These are phyloP conservation scores for Syncephalastrum contaminatum DNA, from an alignment of 371 early-diverging fungal genomes.

Conservation along the genomic window DNA sequence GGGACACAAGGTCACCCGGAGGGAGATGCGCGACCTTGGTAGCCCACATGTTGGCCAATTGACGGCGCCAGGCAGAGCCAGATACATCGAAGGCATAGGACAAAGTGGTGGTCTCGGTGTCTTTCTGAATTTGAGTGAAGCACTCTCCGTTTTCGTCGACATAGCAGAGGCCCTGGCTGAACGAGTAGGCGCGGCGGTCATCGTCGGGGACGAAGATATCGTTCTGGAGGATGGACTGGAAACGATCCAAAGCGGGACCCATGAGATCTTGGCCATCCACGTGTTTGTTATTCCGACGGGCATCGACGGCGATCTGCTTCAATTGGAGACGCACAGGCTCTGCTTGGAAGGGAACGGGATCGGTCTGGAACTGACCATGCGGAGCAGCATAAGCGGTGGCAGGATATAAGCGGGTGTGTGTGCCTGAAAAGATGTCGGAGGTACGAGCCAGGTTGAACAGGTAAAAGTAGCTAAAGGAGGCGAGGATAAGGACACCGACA, in stretches of 20 bases:
- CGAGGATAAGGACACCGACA: conserved; percentile 67
- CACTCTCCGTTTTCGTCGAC: conserved; percentile 29
- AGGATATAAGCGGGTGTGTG: conserved; percentile 51
- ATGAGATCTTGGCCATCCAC: conserved; percentile 40
- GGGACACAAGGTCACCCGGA: conserved; percentile 27
- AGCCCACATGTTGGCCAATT: conserved; percentile 51
- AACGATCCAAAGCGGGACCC: conserved; percentile 16
- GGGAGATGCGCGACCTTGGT: conserved; percentile 47
- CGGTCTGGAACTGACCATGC: too few relatives aligned
- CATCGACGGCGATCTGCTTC: conserved; percentile 53
- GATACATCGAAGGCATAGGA: conserved; percentile 58
- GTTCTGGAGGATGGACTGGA: conserved; percentile 54
- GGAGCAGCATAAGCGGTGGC: conserved; percentile 47
- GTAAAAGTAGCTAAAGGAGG: conserved; percentile 75
- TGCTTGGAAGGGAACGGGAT: too few relatives aligned
- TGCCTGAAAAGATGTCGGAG: conserved; percentile 65
- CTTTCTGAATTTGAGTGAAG: conserved; percentile 21
- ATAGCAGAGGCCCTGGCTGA: conserved; percentile 38
- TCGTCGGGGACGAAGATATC: conserved; percentile 44
- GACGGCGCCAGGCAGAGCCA: conserved; percentile 27
- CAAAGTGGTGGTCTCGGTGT: conserved; percentile 20
- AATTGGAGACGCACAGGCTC: conserved; percentile 18
- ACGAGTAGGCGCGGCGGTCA: conserved; percentile 26
- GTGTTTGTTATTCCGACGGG: conserved; percentile 23
- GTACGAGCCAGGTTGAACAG: conserved; percentile 73